A percentile compares a stretch with the other conserved stretches of the same genome.
Evolutionary conservation across 2,329 filamentous ascomycete genomes (phyloP).

Genomic region (Camptophora hylomeconis): DNA sequence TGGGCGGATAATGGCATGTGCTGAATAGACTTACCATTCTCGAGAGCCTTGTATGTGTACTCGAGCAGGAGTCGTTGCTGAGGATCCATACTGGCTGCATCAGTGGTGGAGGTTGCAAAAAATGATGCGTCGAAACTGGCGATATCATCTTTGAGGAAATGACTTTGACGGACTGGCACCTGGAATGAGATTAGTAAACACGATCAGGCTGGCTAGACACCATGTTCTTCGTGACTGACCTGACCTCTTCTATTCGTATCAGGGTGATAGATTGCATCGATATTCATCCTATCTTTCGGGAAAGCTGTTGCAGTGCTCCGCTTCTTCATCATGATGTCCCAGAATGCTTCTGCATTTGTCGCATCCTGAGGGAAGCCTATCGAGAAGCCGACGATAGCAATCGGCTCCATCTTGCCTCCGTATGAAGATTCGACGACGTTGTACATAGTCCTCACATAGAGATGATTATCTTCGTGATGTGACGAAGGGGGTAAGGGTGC

Average conservation of each 20-base stretch:
- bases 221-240: neutral
- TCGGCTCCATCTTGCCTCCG: no score
- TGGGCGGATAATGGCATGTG: no score
- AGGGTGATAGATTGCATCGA: conserved; percentile 17
- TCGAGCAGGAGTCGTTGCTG: conserved; percentile 4
- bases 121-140: neutral
- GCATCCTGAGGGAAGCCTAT: conserved; percentile 18
- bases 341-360: conserved; percentile 12
- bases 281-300: conserved; percentile 18
- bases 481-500: no score
- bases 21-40: no score
- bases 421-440: no score
- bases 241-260: conserved; percentile 7
- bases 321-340: conserved; percentile 13
- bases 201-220: no score
- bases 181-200: conserved; percentile 2
- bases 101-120: neutral
- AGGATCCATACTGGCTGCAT: conserved; percentile 4
- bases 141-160: conserved; percentile 2
- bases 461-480: no score
- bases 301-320: conserved; percentile 11
- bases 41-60: conserved; percentile 1
- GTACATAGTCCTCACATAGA: no score
- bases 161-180: conserved; percentile 10
- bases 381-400: conserved; percentile 19